These are phyloP conservation scores for Akanthomyces muscarius DNA, from an alignment of 2,329 filamentous ascomycete genomes.

Conservation along the genomic window DNA sequence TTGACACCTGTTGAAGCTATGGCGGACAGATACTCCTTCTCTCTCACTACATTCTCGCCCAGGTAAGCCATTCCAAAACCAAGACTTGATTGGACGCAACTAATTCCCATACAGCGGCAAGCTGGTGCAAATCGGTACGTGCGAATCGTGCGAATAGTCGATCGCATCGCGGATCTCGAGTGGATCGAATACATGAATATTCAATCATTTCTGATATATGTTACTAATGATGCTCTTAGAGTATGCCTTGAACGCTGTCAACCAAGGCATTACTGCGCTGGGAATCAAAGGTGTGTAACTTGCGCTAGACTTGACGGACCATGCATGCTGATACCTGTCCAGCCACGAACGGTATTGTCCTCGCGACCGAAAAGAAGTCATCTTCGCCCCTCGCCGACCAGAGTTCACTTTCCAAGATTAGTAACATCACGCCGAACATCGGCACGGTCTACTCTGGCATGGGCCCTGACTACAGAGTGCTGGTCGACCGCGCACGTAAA, in stretches of 20 bases:
- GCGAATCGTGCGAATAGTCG: constrained; percentile 19
- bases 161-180: not conserved
- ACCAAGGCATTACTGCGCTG: constrained; percentile 96
- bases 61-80: constrained; percentile 60
- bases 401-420: constrained; percentile 93
- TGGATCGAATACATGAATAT: not conserved
- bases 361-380: constrained; percentile 99
- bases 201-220: constrained; percentile 17
- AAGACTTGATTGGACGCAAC: constrained; percentile 30
- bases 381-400: constrained; percentile 96
- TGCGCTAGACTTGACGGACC: constrained; percentile 18
- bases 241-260: constrained; percentile 98
- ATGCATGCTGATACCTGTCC: constrained; percentile 20
- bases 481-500: constrained; percentile 97
- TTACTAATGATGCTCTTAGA: constrained; percentile 51
- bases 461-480: constrained; percentile 95
- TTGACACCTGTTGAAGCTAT: constrained; percentile 48
- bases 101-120: constrained; percentile 71
- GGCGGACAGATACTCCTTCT: constrained; percentile 99
- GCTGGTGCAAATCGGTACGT: constrained; percentile 88
- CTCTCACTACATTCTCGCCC: constrained; percentile 97
- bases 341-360: constrained; percentile 98
- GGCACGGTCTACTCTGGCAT: constrained; percentile 99
- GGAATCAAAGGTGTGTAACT: constrained; percentile 85
- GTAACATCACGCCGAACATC: constrained; percentile 96